These are phyloP conservation scores for Pichia sp. DNA, from an alignment of 1,139 yeast genomes.

Conservation along the genomic window DNA sequence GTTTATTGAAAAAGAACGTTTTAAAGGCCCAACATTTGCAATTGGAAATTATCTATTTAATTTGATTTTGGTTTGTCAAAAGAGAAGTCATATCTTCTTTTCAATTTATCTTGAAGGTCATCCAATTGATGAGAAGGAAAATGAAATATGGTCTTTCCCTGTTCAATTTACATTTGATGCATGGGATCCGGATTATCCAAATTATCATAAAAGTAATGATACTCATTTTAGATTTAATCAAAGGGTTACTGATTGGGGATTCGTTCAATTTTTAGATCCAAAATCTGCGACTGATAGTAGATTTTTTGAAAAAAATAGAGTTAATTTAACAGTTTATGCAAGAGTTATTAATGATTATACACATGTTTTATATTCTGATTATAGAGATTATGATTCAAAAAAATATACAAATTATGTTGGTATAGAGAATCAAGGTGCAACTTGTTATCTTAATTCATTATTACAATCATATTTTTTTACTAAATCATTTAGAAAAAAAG, in stretches of 20 bases:
- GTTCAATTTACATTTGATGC: constrained; percentile 84
- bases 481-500: constrained; percentile 72
- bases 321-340: constrained; percentile 73
- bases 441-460: constrained; percentile 89
- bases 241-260: constrained; percentile 93
- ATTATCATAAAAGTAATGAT: constrained; percentile 53
- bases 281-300: constrained; percentile 38
- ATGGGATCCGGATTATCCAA: constrained; percentile 74
- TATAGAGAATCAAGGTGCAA: constrained; percentile 93
- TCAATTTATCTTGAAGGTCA: constrained; percentile 64
- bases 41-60: constrained; percentile 39
- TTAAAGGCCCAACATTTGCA: constrained; percentile 45
- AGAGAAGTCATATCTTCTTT: constrained; percentile 29
- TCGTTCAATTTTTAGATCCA: constrained; percentile 65
- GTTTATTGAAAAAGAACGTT: constrained; percentile 35
- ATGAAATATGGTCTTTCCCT: constrained; percentile 70
- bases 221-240: constrained; percentile 76
- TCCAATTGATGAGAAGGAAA: constrained; percentile 31
- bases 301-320: constrained; percentile 45
- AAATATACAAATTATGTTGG: constrained; percentile 88
- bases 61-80: constrained; percentile 12
- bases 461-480: constrained; percentile 89
- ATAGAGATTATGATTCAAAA: constrained; percentile 80
- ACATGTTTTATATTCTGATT: constrained; percentile 90
- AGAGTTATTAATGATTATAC: constrained; percentile 82